These are phyloP conservation scores for Penicillium canescens DNA, from an alignment of 495 filamentous ascomycete genomes.

Conservation along the genomic window DNA sequence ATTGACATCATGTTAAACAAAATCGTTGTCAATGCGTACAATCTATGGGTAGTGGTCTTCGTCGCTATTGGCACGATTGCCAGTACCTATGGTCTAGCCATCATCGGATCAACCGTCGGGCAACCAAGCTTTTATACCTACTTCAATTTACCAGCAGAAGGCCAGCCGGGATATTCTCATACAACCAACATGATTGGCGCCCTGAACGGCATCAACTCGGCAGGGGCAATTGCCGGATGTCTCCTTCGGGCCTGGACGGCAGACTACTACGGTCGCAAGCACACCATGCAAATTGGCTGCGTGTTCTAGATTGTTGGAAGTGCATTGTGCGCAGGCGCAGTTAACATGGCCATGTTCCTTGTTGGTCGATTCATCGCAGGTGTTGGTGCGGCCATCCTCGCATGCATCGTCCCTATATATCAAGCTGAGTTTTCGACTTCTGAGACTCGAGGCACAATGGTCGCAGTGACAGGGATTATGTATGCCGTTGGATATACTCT, in stretches of 20 bases:
- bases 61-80: slow-evolving; percentile 28
- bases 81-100: slow-evolving; percentile 41
- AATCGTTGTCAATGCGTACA: slow-evolving; percentile 19
- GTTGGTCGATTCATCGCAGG: slow-evolving; percentile 38
- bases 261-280: slow-evolving; percentile 30
- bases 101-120: slow-evolving; percentile 47
- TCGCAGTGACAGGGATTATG: slow-evolving; percentile 32
- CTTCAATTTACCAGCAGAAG: slow-evolving; percentile 30
- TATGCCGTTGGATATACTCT: slow-evolving; percentile 32
- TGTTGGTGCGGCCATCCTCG: slow-evolving; percentile 34
- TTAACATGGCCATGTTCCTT: slow-evolving; percentile 42
- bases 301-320: slow-evolving; percentile 31
- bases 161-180: slow-evolving; percentile 33
- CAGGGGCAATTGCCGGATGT: slow-evolving; percentile 32
- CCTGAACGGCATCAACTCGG: slow-evolving; percentile 41
- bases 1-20: slow-evolving; percentile 4
- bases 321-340: slow-evolving; percentile 35
- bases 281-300: slow-evolving; percentile 33
- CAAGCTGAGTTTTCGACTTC: slow-evolving; percentile 40
- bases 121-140: slow-evolving; percentile 43
- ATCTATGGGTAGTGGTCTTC: slow-evolving; percentile 21
- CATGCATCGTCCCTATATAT: slow-evolving; percentile 37
- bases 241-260: slow-evolving; percentile 26
- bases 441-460: slow-evolving; percentile 36
- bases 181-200: slow-evolving; percentile 42